phyloP scores from a whole-genome alignment of 164 flowering plant genomes.

The Amborella trichopoda region DNA sequence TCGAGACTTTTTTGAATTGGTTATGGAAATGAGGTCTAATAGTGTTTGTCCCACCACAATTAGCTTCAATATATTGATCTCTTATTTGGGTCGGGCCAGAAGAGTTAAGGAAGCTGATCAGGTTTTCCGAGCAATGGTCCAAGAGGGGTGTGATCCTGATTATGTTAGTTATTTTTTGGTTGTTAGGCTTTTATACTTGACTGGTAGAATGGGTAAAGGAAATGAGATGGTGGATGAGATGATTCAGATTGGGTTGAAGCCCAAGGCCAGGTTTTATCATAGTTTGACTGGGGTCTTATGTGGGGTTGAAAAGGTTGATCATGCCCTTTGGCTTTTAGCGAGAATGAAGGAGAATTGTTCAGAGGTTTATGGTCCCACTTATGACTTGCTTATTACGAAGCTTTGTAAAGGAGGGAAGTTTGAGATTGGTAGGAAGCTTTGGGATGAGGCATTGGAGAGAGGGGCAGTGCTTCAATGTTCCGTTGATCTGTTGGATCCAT shows the following conservation, averaged over 20 bases:
- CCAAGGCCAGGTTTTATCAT: constrained; percentile 48
- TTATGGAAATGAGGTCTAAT: constrained; percentile 60
- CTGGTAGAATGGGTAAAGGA: constrained; percentile 62
- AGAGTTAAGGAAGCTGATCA: constrained; percentile 60
- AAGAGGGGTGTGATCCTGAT: constrained; percentile 43
- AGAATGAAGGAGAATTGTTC: constrained; percentile 38
- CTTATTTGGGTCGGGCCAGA: constrained; percentile 49
- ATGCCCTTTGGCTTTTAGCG: constrained; percentile 52
- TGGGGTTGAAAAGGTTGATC: constrained; percentile 49
- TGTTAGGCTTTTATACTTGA: constrained; percentile 44
- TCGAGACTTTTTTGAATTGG: constrained; percentile 46
- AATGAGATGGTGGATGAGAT: constrained; percentile 48
- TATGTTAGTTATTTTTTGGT: constrained; percentile 72
- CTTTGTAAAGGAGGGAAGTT: constrained; percentile 60
- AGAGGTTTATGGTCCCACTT: constrained; percentile 57
- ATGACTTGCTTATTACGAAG: constrained; percentile 69
- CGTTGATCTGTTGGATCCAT: constrained; percentile 43
- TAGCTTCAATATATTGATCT: constrained; percentile 60
- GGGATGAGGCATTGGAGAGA: constrained; percentile 55
- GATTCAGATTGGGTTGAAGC: constrained; percentile 36
- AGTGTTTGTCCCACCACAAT: constrained; percentile 33
- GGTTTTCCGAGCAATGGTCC: constrained; percentile 39
- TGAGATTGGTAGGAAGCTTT: constrained; percentile 56
- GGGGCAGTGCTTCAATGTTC: constrained; percentile 46
- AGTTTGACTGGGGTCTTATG: constrained; percentile 61